Conservation (phyloP, 2,329 filamentous ascomycete genomes). For the Paraphaeosphaeria minitans region DNA sequence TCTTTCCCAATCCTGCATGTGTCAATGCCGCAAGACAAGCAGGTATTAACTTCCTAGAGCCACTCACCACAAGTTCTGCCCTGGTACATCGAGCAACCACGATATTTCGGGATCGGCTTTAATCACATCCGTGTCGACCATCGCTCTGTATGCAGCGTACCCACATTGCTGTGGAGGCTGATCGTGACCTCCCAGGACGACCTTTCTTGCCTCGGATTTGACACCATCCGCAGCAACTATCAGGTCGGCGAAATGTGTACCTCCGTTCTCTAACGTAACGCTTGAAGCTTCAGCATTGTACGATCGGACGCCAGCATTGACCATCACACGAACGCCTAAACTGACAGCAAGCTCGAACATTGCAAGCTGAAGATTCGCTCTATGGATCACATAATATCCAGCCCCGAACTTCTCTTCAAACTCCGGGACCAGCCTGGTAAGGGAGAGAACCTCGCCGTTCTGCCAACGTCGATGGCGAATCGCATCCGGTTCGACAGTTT, state of each 20-base stretch:
- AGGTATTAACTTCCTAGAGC: background rate
- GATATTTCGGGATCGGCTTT: slow-evolving; percentile 39
- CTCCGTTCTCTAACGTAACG: slow-evolving; percentile 46
- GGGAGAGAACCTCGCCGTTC: slow-evolving; percentile 51
- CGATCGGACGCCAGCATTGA: slow-evolving; percentile 16
- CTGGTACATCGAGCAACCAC: slow-evolving; percentile 25
- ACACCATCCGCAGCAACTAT: slow-evolving; percentile 40
- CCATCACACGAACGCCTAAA: slow-evolving; percentile 20
- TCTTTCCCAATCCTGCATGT: slow-evolving; percentile 53
- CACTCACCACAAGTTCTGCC: slow-evolving; percentile 27
- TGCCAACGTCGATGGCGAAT: slow-evolving; percentile 59
- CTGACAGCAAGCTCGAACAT: slow-evolving; percentile 22
- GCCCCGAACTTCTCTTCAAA: slow-evolving; percentile 42
- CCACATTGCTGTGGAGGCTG: slow-evolving; percentile 41
- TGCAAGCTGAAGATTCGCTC: slow-evolving; percentile 25
- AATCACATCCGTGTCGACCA: slow-evolving; percentile 56
- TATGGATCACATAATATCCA: slow-evolving; percentile 29
- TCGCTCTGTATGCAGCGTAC: slow-evolving; percentile 65
- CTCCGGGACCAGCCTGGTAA: slow-evolving; percentile 59
- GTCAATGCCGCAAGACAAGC: background rate
- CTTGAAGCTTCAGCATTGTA: slow-evolving; percentile 14
- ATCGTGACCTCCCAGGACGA: background rate
- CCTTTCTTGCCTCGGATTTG: slow-evolving; percentile 13
- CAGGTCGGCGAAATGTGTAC: slow-evolving; percentile 42
- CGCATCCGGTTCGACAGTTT: slow-evolving; percentile 46